Evolutionary conservation across 495 filamentous ascomycete species (phyloP).

Genomic region (Mycothermus thermophilus): DNA sequence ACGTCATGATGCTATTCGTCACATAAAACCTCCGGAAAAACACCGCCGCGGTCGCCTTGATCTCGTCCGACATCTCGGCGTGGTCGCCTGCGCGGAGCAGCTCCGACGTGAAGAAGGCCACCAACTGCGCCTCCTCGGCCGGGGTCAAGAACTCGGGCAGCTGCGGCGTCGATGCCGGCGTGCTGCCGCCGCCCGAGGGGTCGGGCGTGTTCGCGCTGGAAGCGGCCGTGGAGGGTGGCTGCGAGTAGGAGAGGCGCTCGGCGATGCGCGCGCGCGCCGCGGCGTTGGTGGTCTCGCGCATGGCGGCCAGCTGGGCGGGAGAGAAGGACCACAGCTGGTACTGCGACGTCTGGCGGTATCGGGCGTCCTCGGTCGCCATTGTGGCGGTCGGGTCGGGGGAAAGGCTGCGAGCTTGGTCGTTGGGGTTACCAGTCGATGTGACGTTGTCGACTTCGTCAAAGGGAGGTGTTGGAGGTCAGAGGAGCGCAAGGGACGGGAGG

Average conservation of each 20-base stretch:
- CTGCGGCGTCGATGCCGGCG: slow-evolving; percentile 20
- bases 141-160: slow-evolving; percentile 59
- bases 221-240: slow-evolving; percentile 11
- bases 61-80: slow-evolving; percentile 64
- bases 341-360: slow-evolving; percentile 85
- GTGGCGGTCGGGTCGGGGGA: too few relatives aligned
- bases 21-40: slow-evolving; percentile 92
- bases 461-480: too few relatives aligned
- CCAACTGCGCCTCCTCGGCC: slow-evolving; percentile 69
- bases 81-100: slow-evolving; percentile 60
- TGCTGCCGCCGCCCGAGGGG: slow-evolving; percentile 16
- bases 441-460: too few relatives aligned
- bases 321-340: slow-evolving; percentile 91
- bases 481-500: too few relatives aligned
- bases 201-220: slow-evolving; percentile 23
- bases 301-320: slow-evolving; percentile 47
- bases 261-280: slow-evolving; percentile 58
- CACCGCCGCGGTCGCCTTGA: slow-evolving; percentile 80
- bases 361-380: slow-evolving; percentile 62
- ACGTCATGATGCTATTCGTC: slow-evolving; percentile 86
- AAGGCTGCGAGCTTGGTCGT: too few relatives aligned
- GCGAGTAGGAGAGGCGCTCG: slow-evolving; percentile 16
- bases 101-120: slow-evolving; percentile 65
- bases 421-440: too few relatives aligned
- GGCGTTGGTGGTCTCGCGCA: slow-evolving; percentile 63